Percentiles rank a stretch among this genome's conserved stretches.
Conservation (phyloP, 805 yeast species). For the Ogataea pignaliae region DNA sequence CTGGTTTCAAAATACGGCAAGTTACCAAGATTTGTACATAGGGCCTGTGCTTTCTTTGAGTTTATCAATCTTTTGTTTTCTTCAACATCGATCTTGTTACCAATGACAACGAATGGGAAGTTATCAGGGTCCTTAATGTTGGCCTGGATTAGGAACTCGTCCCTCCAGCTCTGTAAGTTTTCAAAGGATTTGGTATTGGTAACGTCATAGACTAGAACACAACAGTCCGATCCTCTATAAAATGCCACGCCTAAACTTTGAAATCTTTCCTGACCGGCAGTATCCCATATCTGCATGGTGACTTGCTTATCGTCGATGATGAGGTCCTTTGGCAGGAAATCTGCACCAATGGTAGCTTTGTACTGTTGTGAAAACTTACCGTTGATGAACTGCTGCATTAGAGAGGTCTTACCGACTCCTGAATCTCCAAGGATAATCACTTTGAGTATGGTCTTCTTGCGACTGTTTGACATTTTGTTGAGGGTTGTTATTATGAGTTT, state of each 20-base stretch:
- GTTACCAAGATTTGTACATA: conserved; percentile 47
- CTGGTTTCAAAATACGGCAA: conserved; percentile 95
- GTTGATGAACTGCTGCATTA: conserved; percentile 96
- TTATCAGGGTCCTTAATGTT: conserved; percentile 90
- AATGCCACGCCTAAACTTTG: conserved; percentile 96
- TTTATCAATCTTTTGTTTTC: conserved; percentile 77
- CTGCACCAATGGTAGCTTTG: conserved; percentile 98
- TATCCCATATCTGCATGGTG: conserved; percentile 92
- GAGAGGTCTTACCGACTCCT: conserved; percentile 95
- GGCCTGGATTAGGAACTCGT: conserved; percentile 90
- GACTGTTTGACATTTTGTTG: conserved; percentile 41
- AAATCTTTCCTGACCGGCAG: conserved; percentile 98
- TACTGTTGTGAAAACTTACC: conserved; percentile 93
- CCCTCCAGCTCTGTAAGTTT: conserved; percentile 86
- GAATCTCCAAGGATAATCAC: conserved; percentile 95
- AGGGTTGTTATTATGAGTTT: background rate
- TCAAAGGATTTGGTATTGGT: conserved; percentile 93
- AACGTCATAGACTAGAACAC: conserved; percentile 93
- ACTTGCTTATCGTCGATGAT: conserved; percentile 78
- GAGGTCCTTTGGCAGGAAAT: conserved; percentile 88
- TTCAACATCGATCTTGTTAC: conserved; percentile 93
- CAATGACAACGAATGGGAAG: conserved; percentile 93
- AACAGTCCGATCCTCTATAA: conserved; percentile 97
- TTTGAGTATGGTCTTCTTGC: conserved; percentile 73
- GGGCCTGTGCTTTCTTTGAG: conserved; percentile 45